phyloP scores from a whole-genome alignment of 768 basidiomycete species.

The Phanerodontia chrysosporium region DNA sequence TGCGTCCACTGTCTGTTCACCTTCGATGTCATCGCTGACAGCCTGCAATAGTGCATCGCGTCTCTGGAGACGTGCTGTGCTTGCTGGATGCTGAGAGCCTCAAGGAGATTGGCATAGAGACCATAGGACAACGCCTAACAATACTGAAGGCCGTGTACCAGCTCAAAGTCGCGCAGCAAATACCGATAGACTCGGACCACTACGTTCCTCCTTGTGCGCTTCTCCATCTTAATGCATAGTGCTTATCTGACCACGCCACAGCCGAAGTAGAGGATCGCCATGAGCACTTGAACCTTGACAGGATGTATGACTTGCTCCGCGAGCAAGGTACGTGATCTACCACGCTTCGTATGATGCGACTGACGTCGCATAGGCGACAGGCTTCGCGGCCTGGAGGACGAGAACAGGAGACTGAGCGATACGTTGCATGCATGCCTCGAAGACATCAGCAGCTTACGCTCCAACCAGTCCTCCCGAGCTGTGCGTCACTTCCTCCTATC shows the following conservation, averaged over 20 bases:
- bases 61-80: slow-evolving; percentile 87
- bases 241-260: slow-evolving; percentile 21
- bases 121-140: slow-evolving; percentile 85
- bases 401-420: slow-evolving; percentile 66
- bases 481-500: neutral
- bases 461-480: slow-evolving; percentile 4
- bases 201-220: slow-evolving; percentile 86
- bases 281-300: slow-evolving; percentile 57
- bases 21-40: neutral
- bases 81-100: slow-evolving; percentile 80
- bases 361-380: slow-evolving; percentile 51
- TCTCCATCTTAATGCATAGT: neutral
- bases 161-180: slow-evolving; percentile 76
- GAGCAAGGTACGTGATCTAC: slow-evolving; percentile 58
- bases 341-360: neutral
- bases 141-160: slow-evolving; percentile 92
- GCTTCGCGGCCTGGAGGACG: slow-evolving; percentile 66
- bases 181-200: slow-evolving; percentile 79
- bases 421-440: slow-evolving; percentile 62
- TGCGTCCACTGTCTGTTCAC: slow-evolving; percentile 29
- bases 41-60: slow-evolving; percentile 67
- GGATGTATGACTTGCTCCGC: slow-evolving; percentile 59
- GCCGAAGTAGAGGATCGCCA: slow-evolving; percentile 57
- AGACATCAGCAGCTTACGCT: slow-evolving; percentile 47
- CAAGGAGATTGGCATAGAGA: slow-evolving; percentile 82